These are phyloP conservation scores for Paramarasmius palmivorus DNA, from an alignment of 1,284 basidiomycete species.

Conservation along the genomic window DNA sequence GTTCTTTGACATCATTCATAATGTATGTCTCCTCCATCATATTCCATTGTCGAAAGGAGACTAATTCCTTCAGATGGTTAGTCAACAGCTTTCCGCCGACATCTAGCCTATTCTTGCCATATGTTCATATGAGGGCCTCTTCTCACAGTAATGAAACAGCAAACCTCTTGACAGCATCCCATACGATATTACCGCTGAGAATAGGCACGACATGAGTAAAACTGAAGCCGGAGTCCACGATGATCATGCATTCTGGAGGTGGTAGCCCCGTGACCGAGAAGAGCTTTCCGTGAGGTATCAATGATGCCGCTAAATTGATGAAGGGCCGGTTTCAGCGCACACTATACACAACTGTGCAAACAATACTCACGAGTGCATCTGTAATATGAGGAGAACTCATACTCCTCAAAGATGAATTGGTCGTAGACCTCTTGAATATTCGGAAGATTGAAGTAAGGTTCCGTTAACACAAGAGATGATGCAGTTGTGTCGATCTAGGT, in stretches of 20 bases:
- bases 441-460: conserved; percentile 91
- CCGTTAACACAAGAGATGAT: conserved; percentile 82
- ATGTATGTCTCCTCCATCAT: conserved; percentile 97
- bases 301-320: conserved; percentile 66
- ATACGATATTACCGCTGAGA: conserved; percentile 71
- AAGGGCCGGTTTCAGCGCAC: conserved; percentile 18
- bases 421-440: conserved; percentile 91
- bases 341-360: neutral
- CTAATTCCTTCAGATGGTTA: conserved; percentile 90
- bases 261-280: conserved; percentile 48
- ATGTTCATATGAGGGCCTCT: conserved; percentile 10
- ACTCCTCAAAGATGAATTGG: conserved; percentile 95
- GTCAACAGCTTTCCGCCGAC: conserved; percentile 93
- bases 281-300: conserved; percentile 72
- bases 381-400: conserved; percentile 85
- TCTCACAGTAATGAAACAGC: conserved; percentile 1
- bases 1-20: conserved; percentile 88
- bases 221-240: conserved; percentile 91
- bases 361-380: conserved; percentile 73
- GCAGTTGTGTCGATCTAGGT: conserved; percentile 70
- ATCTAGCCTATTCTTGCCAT: conserved; percentile 66
- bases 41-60: conserved; percentile 96
- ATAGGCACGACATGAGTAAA: conserved; percentile 92
- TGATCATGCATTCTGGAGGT: conserved; percentile 75
- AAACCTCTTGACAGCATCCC: conserved; percentile 81